Evolutionary conservation across 768 basidiomycete genomes (phyloP), one percentile per base, ranked within the genome.

Genomic region (Roridomyces roridus): DNA sequence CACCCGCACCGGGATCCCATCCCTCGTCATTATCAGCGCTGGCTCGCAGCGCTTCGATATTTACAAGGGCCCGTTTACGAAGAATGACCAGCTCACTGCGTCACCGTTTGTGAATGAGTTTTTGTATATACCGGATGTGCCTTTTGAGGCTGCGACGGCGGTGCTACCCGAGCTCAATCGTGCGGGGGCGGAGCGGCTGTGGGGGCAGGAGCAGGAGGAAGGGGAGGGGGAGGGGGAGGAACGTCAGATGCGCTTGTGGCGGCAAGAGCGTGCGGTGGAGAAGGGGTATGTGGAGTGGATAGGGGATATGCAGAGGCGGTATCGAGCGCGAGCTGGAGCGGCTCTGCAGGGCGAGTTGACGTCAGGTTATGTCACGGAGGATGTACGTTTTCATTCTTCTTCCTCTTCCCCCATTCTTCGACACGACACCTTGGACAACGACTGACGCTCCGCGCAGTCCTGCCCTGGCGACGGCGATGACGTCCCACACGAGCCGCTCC

Each of bases 31-130:
- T 50, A 60, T 70, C 44, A 77, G 82, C 70, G 76, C 80, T 3
- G 83, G 75, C 14, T 72, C 67, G 45, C 67, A 78, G 64, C 80
- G 83, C 36, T 84, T 75, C 70, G 74, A 80, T 55, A 57, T 85
- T 54, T 78, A 74, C 65, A 49, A 66, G n/a, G 85, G 85, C 7
- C 65, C 77, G 11, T 86, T 87, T 67, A 82, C 82, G 29, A 77
- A 80, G 68, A 85, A 86, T 67, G 85, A 87, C 67, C 78, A 85
- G 63, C 75, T 85, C 46, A 84, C 84, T 6, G 77, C 80, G 7
- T 77, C 75, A 17, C 85, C 86, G 0, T 88, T 83, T 65, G 67
- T 70, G 0, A 79, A 85, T 66, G 36, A 69, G 35, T 83, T 83
- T 70, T 49, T 74, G 4, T 84, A 74, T 65, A 72, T 86, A 50